Conservation (phyloP, 257 asterid genomes). For the Nicotiana obtusifolia region DNA sequence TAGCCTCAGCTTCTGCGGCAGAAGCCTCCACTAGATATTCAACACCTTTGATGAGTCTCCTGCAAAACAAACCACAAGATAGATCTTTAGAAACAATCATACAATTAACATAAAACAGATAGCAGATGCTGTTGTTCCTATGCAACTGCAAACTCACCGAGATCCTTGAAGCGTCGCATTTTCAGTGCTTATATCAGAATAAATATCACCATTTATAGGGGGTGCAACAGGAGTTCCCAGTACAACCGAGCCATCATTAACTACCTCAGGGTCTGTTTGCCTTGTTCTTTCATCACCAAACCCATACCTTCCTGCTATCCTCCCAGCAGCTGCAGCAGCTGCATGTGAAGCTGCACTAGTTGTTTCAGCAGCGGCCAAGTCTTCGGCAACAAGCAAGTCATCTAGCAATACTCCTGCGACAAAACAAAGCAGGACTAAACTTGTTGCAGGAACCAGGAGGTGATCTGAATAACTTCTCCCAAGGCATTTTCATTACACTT, state of each 20-base stretch:
- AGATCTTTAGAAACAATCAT: neutral
- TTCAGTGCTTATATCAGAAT: conserved; percentile 90
- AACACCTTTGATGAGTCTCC: conserved; percentile 85
- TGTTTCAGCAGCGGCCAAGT: conserved; percentile 95
- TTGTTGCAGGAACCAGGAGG: neutral
- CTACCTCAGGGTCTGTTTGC: conserved; percentile 41
- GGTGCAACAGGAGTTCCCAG: conserved; percentile 95
- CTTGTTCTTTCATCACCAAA: conserved; percentile 61
- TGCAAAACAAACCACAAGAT: conserved; percentile 24
- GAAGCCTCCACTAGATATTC: conserved; percentile 97
- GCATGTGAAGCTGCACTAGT: conserved; percentile 97
- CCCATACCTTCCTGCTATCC: conserved; percentile 64
- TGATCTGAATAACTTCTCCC: neutral
- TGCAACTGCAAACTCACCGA: conserved; percentile 45
- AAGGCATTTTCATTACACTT: neutral
- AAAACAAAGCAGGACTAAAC: neutral
- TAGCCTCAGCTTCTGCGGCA: conserved; percentile 99
- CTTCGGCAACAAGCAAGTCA: conserved; percentile 98
- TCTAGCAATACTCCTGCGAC: conserved; percentile 79
- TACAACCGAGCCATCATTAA: conserved; percentile 77
- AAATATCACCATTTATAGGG: conserved; percentile 83
- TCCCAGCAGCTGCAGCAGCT: conserved; percentile 86
- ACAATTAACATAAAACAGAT: neutral
- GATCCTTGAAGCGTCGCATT: conserved; percentile 77
- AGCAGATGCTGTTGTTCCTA: conserved; percentile 10